Evolutionary conservation across 495 filamentous ascomycete species (phyloP).

Genomic region (Lepraria neglecta): DNA sequence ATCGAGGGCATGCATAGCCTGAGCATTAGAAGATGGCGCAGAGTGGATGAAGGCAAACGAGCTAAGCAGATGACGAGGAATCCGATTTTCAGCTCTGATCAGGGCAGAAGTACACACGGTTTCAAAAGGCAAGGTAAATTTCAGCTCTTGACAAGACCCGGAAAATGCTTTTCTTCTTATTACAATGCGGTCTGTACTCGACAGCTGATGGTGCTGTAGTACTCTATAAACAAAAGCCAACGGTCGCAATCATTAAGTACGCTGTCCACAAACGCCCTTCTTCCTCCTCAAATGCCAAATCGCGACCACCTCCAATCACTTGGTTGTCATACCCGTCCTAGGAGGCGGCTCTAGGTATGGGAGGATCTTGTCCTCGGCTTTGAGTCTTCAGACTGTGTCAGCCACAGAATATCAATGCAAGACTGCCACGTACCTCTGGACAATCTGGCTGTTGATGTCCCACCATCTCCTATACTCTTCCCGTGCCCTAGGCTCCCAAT

Average conservation of each 20-base stretch:
- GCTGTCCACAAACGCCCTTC: not conserved
- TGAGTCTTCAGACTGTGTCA: not conserved
- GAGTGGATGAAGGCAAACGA: too few relatives aligned
- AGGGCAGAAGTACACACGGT: too few relatives aligned
- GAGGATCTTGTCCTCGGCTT: not conserved
- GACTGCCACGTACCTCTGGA: not conserved
- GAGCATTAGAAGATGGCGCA: too few relatives aligned
- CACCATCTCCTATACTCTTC: not conserved
- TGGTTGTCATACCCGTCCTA: not conserved
- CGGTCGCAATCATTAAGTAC: not conserved
- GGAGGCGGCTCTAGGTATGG: constrained; percentile 1
- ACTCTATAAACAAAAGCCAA: not conserved
- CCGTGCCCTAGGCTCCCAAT: not conserved
- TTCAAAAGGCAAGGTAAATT: too few relatives aligned
- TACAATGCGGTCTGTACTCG: not conserved
- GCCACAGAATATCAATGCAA: not conserved
- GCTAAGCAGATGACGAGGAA: too few relatives aligned
- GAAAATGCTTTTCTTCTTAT: too few relatives aligned
- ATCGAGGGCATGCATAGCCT: too few relatives aligned
- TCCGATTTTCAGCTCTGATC: too few relatives aligned
- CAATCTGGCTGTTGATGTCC: not conserved
- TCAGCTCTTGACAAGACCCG: too few relatives aligned
- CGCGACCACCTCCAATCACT: not conserved
- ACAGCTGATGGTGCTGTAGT: not conserved
- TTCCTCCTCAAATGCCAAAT: not conserved